These are phyloP conservation scores for Reutealis trisperma DNA, from an alignment of 345 rosid genomes.

Conservation along the genomic window DNA sequence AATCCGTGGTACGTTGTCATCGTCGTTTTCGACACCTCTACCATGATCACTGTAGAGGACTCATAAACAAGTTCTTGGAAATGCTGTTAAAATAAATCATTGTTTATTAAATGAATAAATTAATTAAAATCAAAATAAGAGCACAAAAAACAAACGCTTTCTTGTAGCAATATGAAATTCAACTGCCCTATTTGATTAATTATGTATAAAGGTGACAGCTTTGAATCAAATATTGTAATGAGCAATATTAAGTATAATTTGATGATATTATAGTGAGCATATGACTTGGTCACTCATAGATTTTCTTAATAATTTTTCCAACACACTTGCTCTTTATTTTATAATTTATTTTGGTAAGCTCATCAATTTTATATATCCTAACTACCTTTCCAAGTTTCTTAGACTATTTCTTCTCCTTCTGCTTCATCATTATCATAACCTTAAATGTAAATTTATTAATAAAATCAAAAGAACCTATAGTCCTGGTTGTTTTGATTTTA, in stretches of 20 bases:
- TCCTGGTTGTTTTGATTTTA: neutral
- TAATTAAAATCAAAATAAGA: neutral
- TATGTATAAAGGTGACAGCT: constrained; percentile 27
- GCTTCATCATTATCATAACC: neutral
- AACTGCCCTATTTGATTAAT: constrained; percentile 14
- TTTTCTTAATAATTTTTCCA: constrained; percentile 11
- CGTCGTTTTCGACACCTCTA: constrained; percentile 19
- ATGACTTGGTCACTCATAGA: constrained; percentile 19
- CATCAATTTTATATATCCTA: constrained; percentile 8
- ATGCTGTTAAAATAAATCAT: constrained; percentile 7
- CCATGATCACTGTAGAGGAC: constrained; percentile 5
- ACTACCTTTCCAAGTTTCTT: constrained; percentile 3
- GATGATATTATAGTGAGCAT: constrained; percentile 10
- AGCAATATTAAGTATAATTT: neutral
- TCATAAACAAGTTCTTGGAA: constrained; percentile 20
- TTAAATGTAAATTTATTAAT: too few species aligned
- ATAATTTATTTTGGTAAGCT: neutral
- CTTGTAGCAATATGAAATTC: constrained; percentile 25
- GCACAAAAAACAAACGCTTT: constrained; percentile 16
- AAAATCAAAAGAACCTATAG: neutral
- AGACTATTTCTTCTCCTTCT: neutral
- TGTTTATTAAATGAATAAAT: neutral
- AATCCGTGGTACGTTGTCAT: constrained; percentile 24
- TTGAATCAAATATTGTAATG: constrained; percentile 7
- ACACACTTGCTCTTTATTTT: constrained; percentile 16